These are phyloP conservation scores for Royoungia palumana DNA, from an alignment of 768 basidiomycete species.

Conservation along the genomic window DNA sequence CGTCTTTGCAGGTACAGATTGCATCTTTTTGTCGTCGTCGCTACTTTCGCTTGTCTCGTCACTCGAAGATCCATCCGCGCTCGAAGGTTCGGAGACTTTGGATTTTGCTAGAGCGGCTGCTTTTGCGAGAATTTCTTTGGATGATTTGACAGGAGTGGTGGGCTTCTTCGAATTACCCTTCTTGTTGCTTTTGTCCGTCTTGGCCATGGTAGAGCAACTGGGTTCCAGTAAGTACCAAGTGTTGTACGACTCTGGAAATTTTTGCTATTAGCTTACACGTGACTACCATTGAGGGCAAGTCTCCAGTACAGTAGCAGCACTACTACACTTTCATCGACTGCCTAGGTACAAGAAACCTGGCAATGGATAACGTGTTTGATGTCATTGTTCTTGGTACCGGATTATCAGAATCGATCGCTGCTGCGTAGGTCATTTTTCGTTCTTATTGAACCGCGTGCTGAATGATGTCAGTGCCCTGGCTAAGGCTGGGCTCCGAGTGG, in stretches of 20 bases:
- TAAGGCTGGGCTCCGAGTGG: slow-evolving; percentile 83
- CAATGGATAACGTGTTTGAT: slow-evolving; percentile 52
- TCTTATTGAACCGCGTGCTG: slow-evolving; percentile 1
- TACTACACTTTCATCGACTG: too few relatives aligned
- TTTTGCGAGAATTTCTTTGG: slow-evolving; percentile 44
- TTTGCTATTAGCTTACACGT: slow-evolving; percentile 24
- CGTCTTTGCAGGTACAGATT: background rate
- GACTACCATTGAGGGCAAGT: slow-evolving; percentile 29
- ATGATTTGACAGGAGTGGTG: slow-evolving; percentile 27
- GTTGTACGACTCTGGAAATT: slow-evolving; percentile 3
- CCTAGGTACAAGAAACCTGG: too few relatives aligned
- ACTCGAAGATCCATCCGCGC: slow-evolving; percentile 8
- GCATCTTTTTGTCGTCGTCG: background rate
- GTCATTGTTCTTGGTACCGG: slow-evolving; percentile 75
- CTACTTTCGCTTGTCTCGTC: background rate
- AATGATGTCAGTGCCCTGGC: slow-evolving; percentile 66
- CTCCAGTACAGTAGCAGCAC: background rate
- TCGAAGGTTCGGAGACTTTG: background rate
- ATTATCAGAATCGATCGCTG: slow-evolving; percentile 78
- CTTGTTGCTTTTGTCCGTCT: slow-evolving; percentile 34
- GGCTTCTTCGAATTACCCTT: slow-evolving; percentile 36
- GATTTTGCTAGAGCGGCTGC: slow-evolving; percentile 29
- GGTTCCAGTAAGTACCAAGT: background rate
- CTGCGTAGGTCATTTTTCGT: slow-evolving; percentile 62
- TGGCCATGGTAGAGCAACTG: slow-evolving; percentile 33